Evolutionary conservation across 805 yeast genomes (phyloP).

Genomic region (Wickerhamomyces xylosicus): DNA sequence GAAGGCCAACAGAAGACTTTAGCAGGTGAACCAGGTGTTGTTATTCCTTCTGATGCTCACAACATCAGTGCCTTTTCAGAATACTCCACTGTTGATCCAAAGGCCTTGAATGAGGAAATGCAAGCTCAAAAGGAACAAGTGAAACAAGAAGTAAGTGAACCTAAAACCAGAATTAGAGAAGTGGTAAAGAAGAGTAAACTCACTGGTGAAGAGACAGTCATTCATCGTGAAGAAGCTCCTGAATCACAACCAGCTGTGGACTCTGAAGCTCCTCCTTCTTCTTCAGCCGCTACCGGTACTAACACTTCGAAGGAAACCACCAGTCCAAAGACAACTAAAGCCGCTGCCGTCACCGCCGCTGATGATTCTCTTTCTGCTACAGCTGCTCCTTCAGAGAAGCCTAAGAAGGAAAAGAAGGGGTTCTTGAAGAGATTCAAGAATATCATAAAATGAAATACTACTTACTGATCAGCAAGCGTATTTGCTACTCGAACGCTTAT

Average conservation of each 20-base stretch:
- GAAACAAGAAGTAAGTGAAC: constrained; percentile 44
- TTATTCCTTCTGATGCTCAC: constrained; percentile 44
- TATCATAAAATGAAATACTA: too few species aligned
- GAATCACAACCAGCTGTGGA: constrained; percentile 14
- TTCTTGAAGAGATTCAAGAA: not conserved
- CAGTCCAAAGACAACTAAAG: too few species aligned
- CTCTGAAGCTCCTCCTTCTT: constrained; percentile 9
- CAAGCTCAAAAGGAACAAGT: constrained; percentile 8
- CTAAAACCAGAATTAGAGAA: constrained; percentile 35
- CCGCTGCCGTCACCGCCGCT: not conserved
- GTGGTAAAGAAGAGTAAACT: constrained; percentile 27
- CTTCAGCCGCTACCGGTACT: constrained; percentile 4
- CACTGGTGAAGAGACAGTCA: constrained; percentile 29
- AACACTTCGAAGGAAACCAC: constrained; percentile 2
- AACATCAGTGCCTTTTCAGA: constrained; percentile 47
- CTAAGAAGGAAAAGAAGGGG: not conserved
- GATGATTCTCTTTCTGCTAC: not conserved
- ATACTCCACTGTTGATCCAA: constrained; percentile 37
- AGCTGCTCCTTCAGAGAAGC: not conserved
- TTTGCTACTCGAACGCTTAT: too few species aligned
- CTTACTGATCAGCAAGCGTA: too few species aligned
- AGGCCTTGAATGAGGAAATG: constrained; percentile 16
- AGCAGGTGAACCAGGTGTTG: constrained; percentile 68
- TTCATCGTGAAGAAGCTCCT: constrained; percentile 21
- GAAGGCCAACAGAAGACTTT: constrained; percentile 27